A percentile compares a stretch with the other conserved stretches of the same genome.
These are phyloP conservation scores for Rhododendron henanense DNA, from an alignment of 148 eudicot genomes.

Conservation along the genomic window DNA sequence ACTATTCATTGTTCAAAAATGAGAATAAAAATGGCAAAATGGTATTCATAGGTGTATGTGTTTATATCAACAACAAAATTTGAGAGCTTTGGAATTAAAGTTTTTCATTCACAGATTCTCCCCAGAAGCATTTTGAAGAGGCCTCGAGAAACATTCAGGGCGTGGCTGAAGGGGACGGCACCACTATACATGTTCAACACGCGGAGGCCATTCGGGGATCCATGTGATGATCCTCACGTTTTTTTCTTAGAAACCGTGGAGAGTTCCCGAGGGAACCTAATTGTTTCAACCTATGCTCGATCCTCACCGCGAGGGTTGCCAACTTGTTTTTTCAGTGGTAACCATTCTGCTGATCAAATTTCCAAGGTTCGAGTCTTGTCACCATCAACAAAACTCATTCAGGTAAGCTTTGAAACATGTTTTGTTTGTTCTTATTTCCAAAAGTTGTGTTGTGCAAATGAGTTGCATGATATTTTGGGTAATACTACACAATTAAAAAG, in stretches of 20 bases:
- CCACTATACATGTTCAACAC: constrained; percentile 22
- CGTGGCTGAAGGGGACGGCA: background rate
- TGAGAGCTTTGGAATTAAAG: too few species aligned
- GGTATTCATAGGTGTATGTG: too few species aligned
- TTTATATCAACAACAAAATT: too few species aligned
- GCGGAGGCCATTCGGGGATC: background rate
- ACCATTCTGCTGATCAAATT: constrained; percentile 18
- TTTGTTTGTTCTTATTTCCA: too few species aligned
- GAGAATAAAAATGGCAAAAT: too few species aligned
- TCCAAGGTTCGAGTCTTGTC: constrained; percentile 17
- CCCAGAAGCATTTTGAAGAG: constrained; percentile 18
- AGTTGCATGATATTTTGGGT: too few species aligned
- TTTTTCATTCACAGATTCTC: background rate
- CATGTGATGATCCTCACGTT: constrained; percentile 22
- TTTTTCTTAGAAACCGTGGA: constrained; percentile 17
- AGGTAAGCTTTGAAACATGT: too few species aligned
- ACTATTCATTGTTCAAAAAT: too few species aligned
- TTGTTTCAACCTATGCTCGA: constrained; percentile 14
- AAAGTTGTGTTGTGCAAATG: background rate
- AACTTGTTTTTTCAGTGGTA: background rate
- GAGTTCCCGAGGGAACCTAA: background rate
- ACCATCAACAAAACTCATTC: too few species aligned
- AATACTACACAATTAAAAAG: too few species aligned
- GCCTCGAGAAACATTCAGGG: constrained; percentile 19
- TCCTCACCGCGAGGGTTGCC: constrained; percentile 4